Base-by-base conservation (phyloP, 345 rosid species). In the Erysimum cheiranthoides region DNA sequence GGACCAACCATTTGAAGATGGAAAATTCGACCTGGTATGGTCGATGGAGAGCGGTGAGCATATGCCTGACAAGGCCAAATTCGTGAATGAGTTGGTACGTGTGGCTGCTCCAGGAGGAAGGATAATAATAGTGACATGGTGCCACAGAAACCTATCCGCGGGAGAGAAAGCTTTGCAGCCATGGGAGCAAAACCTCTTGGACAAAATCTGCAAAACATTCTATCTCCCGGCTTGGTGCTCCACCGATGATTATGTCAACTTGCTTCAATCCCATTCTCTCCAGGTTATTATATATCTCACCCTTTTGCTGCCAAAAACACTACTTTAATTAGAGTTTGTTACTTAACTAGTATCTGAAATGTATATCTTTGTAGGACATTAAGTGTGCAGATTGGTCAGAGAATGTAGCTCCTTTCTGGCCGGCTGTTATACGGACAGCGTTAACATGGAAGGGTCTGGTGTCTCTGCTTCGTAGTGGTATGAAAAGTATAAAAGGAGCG, bases 31-130 rank as follows among this genome's bases (percentile, higher is more conserved):
- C 82, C 84, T 91, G 5, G 96, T 93, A 9, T 93, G 97, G 97
- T 91, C 96, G 34, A 93, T 91, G 97, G 98, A 91, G 85, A 93
- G 98, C 32, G 96, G 96, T 74, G 98, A 93, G 74, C 98, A 91
- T 85, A 90, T 93, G 92, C 97, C 97, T 38, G 91, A 93, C 65
- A 93, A 91, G 81, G 47, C 63, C 27, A 85, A 88, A 97, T 93
- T 93, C 71, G 89, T 90, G 3, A 81, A 83, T 10, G 97, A 93
- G 82, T 76, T 93, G 80, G 89, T 42, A 28, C 84, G 98, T 46
- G 98, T 93, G 10, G 96, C 89, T 6, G 96, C 96, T 17, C 96
- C 96, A 2, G 98, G 94, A 10, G 94, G 82, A 56, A 83, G 75
- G 12, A 88, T 93, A 43, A 90, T 93, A 64, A 85, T 93, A 47